These are phyloP conservation scores for Paraphoma chrysanthemicola DNA, from an alignment of 2,329 filamentous ascomycete species.

Conservation along the genomic window DNA sequence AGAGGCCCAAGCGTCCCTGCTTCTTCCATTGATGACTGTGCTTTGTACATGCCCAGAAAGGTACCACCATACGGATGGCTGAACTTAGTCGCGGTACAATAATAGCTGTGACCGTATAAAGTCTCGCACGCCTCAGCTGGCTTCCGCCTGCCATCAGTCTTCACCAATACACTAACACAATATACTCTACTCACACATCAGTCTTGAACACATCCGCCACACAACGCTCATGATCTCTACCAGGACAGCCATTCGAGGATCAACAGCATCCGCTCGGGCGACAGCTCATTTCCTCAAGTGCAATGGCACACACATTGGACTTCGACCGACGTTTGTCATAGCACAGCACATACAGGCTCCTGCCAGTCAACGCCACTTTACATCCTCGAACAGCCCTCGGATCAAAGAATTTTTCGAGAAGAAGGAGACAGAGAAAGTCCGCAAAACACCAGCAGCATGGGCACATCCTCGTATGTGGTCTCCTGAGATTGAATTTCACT, in stretches of 20 bases:
- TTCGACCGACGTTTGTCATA: conserved; percentile 43
- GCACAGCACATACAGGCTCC: conserved; percentile 32
- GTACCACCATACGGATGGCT: not conserved
- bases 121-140: conserved; percentile 23
- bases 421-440: conserved; percentile 53
- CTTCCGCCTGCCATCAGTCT: conserved; percentile 20
- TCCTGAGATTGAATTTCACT: not conserved
- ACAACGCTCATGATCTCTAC: conserved; percentile 37
- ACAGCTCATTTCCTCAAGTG: conserved; percentile 47
- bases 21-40: conserved; percentile 31
- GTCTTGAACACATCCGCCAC: conserved; percentile 8
- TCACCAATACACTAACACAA: conserved; percentile 5
- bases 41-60: conserved; percentile 2
- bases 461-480: conserved; percentile 51
- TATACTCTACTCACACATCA: conserved; percentile 2
- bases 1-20: conserved; percentile 15
- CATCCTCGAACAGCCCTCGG: conserved; percentile 44
- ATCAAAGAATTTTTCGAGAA: conserved; percentile 57
- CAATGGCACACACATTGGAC: conserved; percentile 38
- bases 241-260: conserved; percentile 26
- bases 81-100: conserved; percentile 15
- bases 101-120: conserved; percentile 36
- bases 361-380: conserved; percentile 48
- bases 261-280: conserved; percentile 45
- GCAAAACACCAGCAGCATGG: conserved; percentile 57